Conservation (phyloP, 73 alveolate genomes). For the Paramecium pentaurelia region DNA sequence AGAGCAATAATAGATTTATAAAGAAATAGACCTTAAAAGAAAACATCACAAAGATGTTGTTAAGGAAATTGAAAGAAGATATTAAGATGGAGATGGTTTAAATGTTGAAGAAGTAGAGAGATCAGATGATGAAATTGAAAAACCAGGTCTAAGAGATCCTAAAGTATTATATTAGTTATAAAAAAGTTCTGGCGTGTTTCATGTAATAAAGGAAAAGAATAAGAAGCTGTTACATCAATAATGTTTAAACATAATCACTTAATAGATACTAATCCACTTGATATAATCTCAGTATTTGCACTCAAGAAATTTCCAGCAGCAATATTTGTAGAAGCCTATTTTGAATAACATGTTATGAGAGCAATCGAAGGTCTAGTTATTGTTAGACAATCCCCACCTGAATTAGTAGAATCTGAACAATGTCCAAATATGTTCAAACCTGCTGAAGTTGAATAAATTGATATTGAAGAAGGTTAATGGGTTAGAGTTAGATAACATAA, state of each 20-base stretch:
- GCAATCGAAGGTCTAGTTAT: not conserved
- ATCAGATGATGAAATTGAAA: not conserved
- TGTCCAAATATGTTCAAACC: not conserved
- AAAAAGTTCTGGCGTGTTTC: constrained; percentile 4
- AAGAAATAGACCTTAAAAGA: not conserved
- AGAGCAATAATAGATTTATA: not conserved
- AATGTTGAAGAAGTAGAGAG: not conserved
- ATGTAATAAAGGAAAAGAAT: constrained; percentile 23
- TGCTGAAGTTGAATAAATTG: not conserved
- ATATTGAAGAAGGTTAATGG: constrained; percentile 24
- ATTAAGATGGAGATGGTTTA: not conserved
- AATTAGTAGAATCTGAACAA: not conserved
- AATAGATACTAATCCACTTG: not conserved
- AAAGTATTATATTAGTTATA: not conserved
- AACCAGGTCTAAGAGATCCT: constrained; percentile 19
- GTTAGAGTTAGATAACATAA: constrained; percentile 10
- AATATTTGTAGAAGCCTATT: not conserved
- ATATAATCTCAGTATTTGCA: not conserved
- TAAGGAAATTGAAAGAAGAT: not conserved
- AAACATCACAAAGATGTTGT: not conserved
- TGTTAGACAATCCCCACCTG: not conserved
- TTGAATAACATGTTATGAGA: not conserved
- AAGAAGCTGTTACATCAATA: not conserved
- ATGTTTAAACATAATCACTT: constrained; percentile 9
- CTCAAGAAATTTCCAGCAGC: constrained; percentile 31